phyloP scores from a whole-genome alignment of 371 early-diverging fungal species.

The Rhizopus arrhizus region DNA sequence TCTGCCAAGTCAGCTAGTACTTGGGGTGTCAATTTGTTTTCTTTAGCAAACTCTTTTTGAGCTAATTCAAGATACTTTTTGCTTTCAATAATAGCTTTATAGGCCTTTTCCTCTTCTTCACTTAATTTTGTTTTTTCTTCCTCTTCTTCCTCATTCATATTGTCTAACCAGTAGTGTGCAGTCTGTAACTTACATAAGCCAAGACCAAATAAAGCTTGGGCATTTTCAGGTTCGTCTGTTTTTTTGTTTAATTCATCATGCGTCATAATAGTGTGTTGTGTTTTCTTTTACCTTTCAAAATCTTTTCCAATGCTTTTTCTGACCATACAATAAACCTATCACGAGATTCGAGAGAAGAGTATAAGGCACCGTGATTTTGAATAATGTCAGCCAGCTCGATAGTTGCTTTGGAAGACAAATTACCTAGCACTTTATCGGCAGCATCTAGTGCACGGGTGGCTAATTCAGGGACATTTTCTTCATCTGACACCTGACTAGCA shows the following conservation, averaged over 20 bases:
- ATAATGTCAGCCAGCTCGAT: constrained; percentile 41
- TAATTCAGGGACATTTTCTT: constrained; percentile 30
- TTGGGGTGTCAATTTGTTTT: constrained; percentile 29
- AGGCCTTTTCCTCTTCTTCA: constrained; percentile 43
- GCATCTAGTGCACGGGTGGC: constrained; percentile 30
- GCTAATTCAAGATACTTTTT: constrained; percentile 39
- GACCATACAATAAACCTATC: constrained; percentile 40
- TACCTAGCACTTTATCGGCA: constrained; percentile 15
- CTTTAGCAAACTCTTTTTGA: constrained; percentile 25
- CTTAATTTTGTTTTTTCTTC: constrained; percentile 28
- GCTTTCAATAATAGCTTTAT: constrained; percentile 36
- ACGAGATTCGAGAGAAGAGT: constrained; percentile 23
- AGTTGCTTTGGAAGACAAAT: constrained; percentile 12
- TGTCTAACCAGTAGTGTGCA: constrained; percentile 47
- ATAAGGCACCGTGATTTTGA: constrained; percentile 39
- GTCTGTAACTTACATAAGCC: constrained; percentile 41
- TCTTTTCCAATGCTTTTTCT: constrained; percentile 27
- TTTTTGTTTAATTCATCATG: neutral
- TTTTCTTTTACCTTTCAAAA: constrained; percentile 25
- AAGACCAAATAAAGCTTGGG: constrained; percentile 35
- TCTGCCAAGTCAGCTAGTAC: constrained; percentile 46
- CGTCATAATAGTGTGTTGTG: neutral
- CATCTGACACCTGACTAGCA: constrained; percentile 26
- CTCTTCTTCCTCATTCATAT: constrained; percentile 28
- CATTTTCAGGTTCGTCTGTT: constrained; percentile 38